phyloP scores from a whole-genome alignment of 257 asterid species.

The Agastache rugosa region DNA sequence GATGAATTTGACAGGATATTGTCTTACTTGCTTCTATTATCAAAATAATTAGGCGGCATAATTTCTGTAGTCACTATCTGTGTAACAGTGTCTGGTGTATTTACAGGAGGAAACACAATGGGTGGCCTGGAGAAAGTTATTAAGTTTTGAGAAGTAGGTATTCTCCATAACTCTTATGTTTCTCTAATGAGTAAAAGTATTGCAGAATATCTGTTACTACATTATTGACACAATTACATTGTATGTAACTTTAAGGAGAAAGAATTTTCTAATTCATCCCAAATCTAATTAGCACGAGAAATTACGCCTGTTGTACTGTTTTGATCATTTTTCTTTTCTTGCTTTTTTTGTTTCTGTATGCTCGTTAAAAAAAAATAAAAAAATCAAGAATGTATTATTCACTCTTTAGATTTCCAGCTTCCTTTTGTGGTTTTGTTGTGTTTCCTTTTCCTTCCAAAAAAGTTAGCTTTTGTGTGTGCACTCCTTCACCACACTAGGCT shows the following conservation, averaged over 20 bases:
- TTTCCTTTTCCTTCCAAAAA: neutral
- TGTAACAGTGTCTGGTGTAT: conserved; percentile 15
- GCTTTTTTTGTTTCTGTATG: neutral
- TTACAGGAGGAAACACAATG: conserved; percentile 94
- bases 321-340: neutral
- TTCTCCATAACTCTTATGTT: conserved; percentile 31
- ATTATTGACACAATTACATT: neutral
- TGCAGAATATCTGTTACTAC: neutral
- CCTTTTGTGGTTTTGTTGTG: conserved; percentile 14
- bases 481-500: neutral
- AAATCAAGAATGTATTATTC: neutral
- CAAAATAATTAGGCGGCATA: neutral
- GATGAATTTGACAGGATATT: neutral
- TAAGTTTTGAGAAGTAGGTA: conserved; percentile 84
- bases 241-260: neutral
- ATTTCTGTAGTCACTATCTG: conserved; percentile 25
- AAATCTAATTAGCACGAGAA: conserved; percentile 5
- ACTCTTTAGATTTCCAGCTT: neutral
- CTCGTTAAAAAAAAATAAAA: neutral
- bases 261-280: neutral
- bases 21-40: conserved; percentile 18
- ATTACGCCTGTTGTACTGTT: neutral
- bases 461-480: neutral
- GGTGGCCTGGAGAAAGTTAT: conserved; percentile 86
- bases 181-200: conserved; percentile 4